phyloP scores from a whole-genome alignment of 176 grass and related monocot species.

The Zizania latifolia region DNA sequence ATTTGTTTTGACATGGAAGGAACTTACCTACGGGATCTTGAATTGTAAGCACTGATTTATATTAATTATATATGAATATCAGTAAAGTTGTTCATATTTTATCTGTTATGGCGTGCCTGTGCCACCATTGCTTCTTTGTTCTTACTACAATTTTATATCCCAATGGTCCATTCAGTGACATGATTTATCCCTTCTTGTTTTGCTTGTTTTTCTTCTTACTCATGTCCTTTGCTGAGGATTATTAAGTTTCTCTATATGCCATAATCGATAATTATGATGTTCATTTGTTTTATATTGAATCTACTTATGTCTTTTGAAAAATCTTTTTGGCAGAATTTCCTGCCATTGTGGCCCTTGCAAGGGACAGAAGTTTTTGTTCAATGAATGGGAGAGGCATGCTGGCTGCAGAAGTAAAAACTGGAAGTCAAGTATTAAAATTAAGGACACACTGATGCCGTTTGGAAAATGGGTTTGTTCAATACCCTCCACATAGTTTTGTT shows the following conservation, averaged over 20 bases:
- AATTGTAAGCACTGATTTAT: constrained; percentile 59
- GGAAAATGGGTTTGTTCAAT: constrained; percentile 82
- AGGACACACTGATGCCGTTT: constrained; percentile 56
- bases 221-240: not conserved
- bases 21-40: constrained; percentile 70
- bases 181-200: not conserved
- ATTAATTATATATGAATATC: not conserved
- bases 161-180: not conserved
- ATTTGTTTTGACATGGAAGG: constrained; percentile 88
- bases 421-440: constrained; percentile 93
- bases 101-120: not conserved
- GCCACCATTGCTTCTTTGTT: not conserved
- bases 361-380: constrained; percentile 76
- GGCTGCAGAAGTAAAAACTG: constrained; percentile 98
- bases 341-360: constrained; percentile 86
- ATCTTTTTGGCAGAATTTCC: constrained; percentile 53
- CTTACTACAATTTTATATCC: not conserved
- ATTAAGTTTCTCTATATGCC: not conserved
- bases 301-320: not conserved
- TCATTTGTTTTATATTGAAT: not conserved
- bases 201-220: constrained; percentile 2
- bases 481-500: constrained; percentile 2
- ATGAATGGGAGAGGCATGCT: constrained; percentile 88
- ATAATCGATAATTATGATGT: not conserved
- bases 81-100: not conserved